Evolutionary conservation across 768 basidiomycete genomes (phyloP), one percentile per base, ranked within the genome.

Genomic region (Sporobolomyces pararoseus): DNA sequence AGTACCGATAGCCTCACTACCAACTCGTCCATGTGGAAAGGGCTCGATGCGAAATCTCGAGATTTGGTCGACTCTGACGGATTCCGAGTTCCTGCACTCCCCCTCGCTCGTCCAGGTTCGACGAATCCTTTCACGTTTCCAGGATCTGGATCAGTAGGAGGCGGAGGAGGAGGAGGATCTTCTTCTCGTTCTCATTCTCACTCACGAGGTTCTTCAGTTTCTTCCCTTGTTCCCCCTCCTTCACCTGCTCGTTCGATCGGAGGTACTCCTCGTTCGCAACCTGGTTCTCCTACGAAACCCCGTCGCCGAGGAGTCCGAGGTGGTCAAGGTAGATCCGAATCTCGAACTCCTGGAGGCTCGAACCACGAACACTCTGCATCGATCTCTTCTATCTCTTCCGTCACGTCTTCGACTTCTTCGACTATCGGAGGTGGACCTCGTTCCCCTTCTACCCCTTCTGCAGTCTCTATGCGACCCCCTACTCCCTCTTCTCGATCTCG

Each of bases 271-370:
- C 72, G 72, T 17, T 70, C 66, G 16, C 57, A 57, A n/a, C 68
- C 72, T 34, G 53, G 53, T 31, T 70, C 65, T 27, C 72, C 72
- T 7, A 66, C 72, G 46, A 74, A 74, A 63, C 72, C 72, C 4
- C 68, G 72, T 5, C 72, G 72, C 13, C 68, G 72, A 7, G 72
- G 72, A 16, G 69, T 70, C 23, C 68, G 72, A 32, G 72, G 72
- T 29, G 72, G 72, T 12, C 71, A 68, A 58, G 61, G 62, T n/a
- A 65, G 65, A 17, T 66, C 64, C 70, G 70, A 63, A 27, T 59
- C 60, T 12, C 63, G 63, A 16, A 59, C 63, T 34, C 63, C 63
- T 10, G 65, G 55, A 19, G 46, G 52, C 3, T 16, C 21, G 29
- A 7, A 44, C 31, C 59, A 35, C 63, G 34, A 53, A 27, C 44